Conservation (phyloP, 1,284 basidiomycete species). For the Entoloma clypeatum region DNA sequence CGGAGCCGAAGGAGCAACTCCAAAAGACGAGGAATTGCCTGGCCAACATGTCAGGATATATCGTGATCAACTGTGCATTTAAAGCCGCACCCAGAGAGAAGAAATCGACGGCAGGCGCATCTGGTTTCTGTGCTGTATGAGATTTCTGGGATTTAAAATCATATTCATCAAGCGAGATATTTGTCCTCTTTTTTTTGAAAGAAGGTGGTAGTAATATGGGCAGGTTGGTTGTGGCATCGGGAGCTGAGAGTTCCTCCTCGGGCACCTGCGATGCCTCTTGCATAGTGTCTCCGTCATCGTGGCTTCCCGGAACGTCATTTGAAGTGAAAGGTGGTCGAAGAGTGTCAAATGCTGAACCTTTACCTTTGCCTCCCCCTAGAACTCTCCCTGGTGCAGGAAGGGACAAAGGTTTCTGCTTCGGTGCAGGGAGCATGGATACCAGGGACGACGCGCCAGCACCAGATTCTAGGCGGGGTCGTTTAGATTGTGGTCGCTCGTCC, state of each 20-base stretch:
- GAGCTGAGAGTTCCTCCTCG: constrained; percentile 10
- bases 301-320: constrained; percentile 8
- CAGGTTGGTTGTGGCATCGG: constrained; percentile 22
- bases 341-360: constrained; percentile 55
- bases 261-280: not conserved
- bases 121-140: constrained; percentile 11
- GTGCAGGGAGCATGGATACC: constrained; percentile 71
- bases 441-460: constrained; percentile 64
- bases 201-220: constrained; percentile 56
- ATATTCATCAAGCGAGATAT: constrained; percentile 58
- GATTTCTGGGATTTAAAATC: constrained; percentile 22
- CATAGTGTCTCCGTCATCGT: constrained; percentile 17
- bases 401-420: constrained; percentile 54
- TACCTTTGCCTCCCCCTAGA: constrained; percentile 60
- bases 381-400: constrained; percentile 47
- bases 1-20: constrained; percentile 18
- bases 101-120: constrained; percentile 56
- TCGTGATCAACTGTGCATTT: constrained; percentile 1
- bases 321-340: constrained; percentile 13
- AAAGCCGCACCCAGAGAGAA: constrained; percentile 49
- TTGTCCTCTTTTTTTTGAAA: constrained; percentile 53
- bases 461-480: constrained; percentile 51
- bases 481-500: constrained; percentile 49
- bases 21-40: constrained; percentile 15
- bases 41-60: not conserved